Percentiles rank a stretch among this genome's conserved stretches.
Conservation (phyloP, 2,329 filamentous ascomycete species). For the Fusarium pseudoanthophilum region DNA sequence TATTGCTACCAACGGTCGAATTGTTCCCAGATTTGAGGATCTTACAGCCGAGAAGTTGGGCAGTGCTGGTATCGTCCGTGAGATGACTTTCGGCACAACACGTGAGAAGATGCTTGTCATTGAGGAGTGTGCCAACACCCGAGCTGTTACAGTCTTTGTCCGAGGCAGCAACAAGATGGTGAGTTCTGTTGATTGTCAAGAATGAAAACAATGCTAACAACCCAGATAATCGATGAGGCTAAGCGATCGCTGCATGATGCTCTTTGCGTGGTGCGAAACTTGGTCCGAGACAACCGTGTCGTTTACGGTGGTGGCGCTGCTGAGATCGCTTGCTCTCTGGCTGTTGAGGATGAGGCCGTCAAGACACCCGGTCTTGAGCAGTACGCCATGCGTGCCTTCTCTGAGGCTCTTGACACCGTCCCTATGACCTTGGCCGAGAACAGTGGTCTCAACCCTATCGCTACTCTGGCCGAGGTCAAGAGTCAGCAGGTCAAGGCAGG, state of each 20-base stretch:
- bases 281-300: constrained; percentile 95
- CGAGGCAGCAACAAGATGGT: constrained; percentile 99
- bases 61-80: constrained; percentile 86
- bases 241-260: constrained; percentile 98
- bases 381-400: constrained; percentile 98
- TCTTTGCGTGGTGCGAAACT: constrained; percentile 95
- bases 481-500: constrained; percentile 89
- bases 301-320: constrained; percentile 97
- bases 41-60: constrained; percentile 91
- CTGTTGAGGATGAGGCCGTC: constrained; percentile 93
- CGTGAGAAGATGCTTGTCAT: constrained; percentile 99
- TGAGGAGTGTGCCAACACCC: constrained; percentile 97
- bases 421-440: constrained; percentile 98
- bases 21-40: constrained; percentile 97
- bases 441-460: constrained; percentile 94
- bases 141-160: constrained; percentile 96
- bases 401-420: constrained; percentile 91
- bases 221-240: constrained; percentile 96
- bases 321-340: constrained; percentile 95
- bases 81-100: constrained; percentile 97
- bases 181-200: constrained; percentile 45
- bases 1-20: constrained; percentile 97
- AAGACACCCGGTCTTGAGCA: constrained; percentile 98
- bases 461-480: constrained; percentile 94
- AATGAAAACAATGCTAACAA: constrained; percentile 32